phyloP scores from a whole-genome alignment of 305 asterid genomes.

The Coffea humblotiana region DNA sequence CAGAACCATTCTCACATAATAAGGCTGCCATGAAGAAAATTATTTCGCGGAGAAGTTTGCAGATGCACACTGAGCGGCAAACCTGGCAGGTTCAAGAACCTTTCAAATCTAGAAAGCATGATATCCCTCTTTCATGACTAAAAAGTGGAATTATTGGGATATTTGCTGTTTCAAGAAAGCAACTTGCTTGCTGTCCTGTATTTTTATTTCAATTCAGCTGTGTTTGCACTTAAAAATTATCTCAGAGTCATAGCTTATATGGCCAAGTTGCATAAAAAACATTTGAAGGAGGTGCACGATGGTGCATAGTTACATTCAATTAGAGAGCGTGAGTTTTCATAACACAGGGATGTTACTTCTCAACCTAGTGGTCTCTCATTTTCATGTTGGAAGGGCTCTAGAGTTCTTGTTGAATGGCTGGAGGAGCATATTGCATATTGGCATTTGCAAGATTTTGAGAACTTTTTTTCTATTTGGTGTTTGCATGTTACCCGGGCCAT shows the following conservation, averaged over 20 bases:
- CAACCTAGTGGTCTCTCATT: not conserved
- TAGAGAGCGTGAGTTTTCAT: not conserved
- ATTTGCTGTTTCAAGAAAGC: not conserved
- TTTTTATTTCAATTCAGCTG: not conserved
- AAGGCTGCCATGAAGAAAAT: conserved; percentile 56
- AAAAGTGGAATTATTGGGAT: conserved; percentile 1
- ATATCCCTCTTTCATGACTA: not conserved
- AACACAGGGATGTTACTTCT: not conserved
- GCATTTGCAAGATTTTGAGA: not conserved
- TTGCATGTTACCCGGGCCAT: not conserved
- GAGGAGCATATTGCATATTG: not conserved
- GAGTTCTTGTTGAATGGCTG: not conserved
- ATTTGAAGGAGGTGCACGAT: not conserved
- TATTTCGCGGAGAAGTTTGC: conserved; percentile 51
- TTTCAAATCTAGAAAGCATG: conserved; percentile 14
- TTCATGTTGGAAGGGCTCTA: not conserved
- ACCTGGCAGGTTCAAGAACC: conserved; percentile 76
- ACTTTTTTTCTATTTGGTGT: not conserved
- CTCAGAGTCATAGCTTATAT: not conserved
- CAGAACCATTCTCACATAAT: conserved; percentile 55
- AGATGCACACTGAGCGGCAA: conserved; percentile 64
- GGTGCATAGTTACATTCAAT: not conserved
- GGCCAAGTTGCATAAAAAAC: not conserved
- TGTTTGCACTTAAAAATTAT: not conserved
- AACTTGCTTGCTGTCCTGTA: not conserved